A percentile compares a stretch with the other conserved stretches of the same genome.
Evolutionary conservation across 768 basidiomycete genomes (phyloP).

Genomic region (Amanita jacksonii): DNA sequence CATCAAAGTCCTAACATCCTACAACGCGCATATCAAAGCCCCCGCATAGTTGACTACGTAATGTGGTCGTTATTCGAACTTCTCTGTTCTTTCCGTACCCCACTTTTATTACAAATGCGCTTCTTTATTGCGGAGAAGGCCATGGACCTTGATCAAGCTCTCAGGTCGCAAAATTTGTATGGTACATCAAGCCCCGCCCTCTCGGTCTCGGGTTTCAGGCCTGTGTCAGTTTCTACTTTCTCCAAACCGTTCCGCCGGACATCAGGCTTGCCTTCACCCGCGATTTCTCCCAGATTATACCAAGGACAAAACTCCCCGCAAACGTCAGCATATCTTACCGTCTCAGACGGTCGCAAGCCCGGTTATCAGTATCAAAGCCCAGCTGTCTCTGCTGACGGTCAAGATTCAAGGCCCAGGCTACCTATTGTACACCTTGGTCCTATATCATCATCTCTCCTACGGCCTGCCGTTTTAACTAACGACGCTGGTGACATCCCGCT

Average conservation of each 20-base stretch:
- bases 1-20: conserved; percentile 15
- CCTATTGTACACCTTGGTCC: conserved; percentile 58
- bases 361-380: conserved; percentile 21
- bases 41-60: conserved; percentile 59
- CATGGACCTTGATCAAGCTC: conserved; percentile 39
- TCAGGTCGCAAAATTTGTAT: conserved; percentile 23
- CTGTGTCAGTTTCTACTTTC: conserved; percentile 43
- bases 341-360: conserved; percentile 16
- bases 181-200: conserved; percentile 14
- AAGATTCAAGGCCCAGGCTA: conserved; percentile 23
- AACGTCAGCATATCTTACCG: conserved; percentile 7
- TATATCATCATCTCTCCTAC: conserved; percentile 28
- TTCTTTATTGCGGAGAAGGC: conserved; percentile 59
- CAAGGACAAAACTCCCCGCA: conserved; percentile 23
- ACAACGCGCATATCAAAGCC: conserved; percentile 22
- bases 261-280: conserved; percentile 35
- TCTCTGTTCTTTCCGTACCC: conserved; percentile 50
- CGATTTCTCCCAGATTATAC: conserved; percentile 27
- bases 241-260: conserved; percentile 43
- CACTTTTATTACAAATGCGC: conserved; percentile 57
- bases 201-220: conserved; percentile 24
- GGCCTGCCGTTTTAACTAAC: conserved; percentile 21
- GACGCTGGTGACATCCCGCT: conserved; percentile 12
- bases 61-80: conserved; percentile 68
- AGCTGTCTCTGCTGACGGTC: conserved; percentile 17